Conservation (phyloP, 2,329 filamentous ascomycete genomes). For the Fusarium agapanthi region DNA sequence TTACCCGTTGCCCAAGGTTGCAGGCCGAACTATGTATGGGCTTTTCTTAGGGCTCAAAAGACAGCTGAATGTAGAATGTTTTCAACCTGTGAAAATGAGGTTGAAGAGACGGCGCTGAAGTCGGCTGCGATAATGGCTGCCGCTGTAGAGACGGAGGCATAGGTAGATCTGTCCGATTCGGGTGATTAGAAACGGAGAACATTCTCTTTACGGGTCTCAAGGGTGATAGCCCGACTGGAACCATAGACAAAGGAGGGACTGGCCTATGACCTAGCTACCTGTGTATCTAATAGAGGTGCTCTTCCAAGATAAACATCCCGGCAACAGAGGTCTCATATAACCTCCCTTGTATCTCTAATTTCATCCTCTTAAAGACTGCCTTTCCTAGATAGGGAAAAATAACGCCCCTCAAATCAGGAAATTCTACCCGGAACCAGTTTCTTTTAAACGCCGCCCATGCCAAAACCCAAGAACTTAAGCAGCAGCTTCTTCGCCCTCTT, state of each 20-base stretch:
- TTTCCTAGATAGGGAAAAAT: not conserved
- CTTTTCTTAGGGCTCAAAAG: not conserved
- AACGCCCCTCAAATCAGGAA: not conserved
- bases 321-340: not conserved
- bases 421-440: constrained; percentile 2
- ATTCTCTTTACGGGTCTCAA: not conserved
- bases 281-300: not conserved
- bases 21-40: not conserved
- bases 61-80: not conserved
- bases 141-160: not conserved
- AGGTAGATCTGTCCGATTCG: not conserved
- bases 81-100: not conserved
- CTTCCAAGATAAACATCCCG: not conserved
- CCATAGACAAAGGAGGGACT: not conserved
- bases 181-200: not conserved
- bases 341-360: not conserved
- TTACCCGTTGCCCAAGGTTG: not conserved
- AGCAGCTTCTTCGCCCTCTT: constrained; percentile 16
- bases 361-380: not conserved
- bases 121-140: not conserved
- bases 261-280: not conserved
- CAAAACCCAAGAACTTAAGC: constrained; percentile 10
- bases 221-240: not conserved
- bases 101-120: not conserved
- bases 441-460: constrained; percentile 35